Evolutionary conservation across 257 asterid genomes (phyloP).

Genomic region (Cynanchum wilfordii): DNA sequence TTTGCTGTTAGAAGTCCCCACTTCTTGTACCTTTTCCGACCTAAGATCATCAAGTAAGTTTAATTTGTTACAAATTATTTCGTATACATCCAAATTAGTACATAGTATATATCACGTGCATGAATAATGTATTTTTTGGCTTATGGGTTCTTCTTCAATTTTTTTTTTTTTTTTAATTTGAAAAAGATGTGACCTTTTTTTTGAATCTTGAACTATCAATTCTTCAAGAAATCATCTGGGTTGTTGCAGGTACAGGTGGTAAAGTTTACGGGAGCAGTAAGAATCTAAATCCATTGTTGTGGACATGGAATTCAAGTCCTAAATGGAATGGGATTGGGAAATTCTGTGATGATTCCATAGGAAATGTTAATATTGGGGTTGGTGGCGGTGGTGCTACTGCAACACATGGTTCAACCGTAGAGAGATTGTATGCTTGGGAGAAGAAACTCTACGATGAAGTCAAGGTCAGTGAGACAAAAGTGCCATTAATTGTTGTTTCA

Average conservation of each 20-base stretch:
- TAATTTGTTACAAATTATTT: not conserved
- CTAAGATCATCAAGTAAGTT: slow-evolving; percentile 52
- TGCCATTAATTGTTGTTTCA: not conserved
- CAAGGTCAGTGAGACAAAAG: slow-evolving; percentile 45
- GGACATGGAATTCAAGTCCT: slow-evolving; percentile 79
- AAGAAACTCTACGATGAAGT: slow-evolving; percentile 85
- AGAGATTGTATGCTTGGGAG: slow-evolving; percentile 88
- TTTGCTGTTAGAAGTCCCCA: slow-evolving; percentile 66
- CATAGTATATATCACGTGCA: slow-evolving; percentile 1
- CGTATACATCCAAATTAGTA: slow-evolving; percentile 1
- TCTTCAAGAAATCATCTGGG: not conserved
- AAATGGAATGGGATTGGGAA: slow-evolving; percentile 87
- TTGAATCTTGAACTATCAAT: not conserved
- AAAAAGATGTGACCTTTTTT: not conserved
- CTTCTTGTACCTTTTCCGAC: slow-evolving; percentile 48
- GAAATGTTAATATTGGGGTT: slow-evolving; percentile 21
- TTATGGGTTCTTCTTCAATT: not conserved
- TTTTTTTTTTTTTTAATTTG: not conserved
- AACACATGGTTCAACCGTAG: slow-evolving; percentile 77
- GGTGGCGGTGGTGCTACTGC: slow-evolving; percentile 28
- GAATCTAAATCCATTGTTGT: slow-evolving; percentile 45
- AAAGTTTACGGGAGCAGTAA: slow-evolving; percentile 42
- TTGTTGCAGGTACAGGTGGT: slow-evolving; percentile 32
- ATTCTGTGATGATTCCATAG: slow-evolving; percentile 61
- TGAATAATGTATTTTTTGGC: not conserved